phyloP scores from a whole-genome alignment of 2,329 filamentous ascomycete genomes.

The Aspergillus pseudoglaucus region DNA sequence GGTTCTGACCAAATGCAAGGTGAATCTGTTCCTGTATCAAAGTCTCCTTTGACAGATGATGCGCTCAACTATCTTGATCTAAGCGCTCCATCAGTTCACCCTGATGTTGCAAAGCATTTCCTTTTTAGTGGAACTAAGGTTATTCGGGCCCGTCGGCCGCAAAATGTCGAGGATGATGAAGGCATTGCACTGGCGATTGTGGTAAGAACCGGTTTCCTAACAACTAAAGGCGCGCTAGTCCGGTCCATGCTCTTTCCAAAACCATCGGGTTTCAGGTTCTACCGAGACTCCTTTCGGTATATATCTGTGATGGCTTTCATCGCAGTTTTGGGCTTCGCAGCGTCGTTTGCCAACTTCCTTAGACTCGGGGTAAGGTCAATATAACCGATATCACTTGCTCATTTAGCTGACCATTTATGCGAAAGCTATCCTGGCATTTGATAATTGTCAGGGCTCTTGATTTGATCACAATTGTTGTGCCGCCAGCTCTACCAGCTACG shows the following conservation, averaged over 20 bases:
- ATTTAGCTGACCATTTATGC: background rate
- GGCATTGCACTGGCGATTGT: constrained; percentile 88
- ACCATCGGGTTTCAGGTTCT: constrained; percentile 97
- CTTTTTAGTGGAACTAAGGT: constrained; percentile 95
- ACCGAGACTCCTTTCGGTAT: constrained; percentile 93
- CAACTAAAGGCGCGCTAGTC: constrained; percentile 90
- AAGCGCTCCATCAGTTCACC: constrained; percentile 71
- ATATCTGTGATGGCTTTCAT: constrained; percentile 93
- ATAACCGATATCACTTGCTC: background rate
- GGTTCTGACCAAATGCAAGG: constrained; percentile 42
- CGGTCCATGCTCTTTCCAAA: constrained; percentile 98
- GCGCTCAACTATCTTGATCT: constrained; percentile 71
- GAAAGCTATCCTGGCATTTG: constrained; percentile 69
- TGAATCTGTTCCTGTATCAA: constrained; percentile 95
- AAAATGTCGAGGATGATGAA: constrained; percentile 78
- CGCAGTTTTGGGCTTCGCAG: constrained; percentile 78
- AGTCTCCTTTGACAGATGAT: constrained; percentile 75
- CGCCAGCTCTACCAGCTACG: constrained; percentile 87
- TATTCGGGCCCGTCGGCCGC: constrained; percentile 78
- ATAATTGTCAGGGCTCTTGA: constrained; percentile 90
- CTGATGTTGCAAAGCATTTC: constrained; percentile 80
- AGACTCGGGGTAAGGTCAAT: constrained; percentile 53
- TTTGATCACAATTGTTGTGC: constrained; percentile 94
- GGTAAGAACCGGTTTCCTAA: constrained; percentile 91
- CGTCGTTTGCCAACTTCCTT: constrained; percentile 89